These are phyloP conservation scores for Tremellales sp. DNA, from an alignment of 1,284 basidiomycete species.

Conservation along the genomic window DNA sequence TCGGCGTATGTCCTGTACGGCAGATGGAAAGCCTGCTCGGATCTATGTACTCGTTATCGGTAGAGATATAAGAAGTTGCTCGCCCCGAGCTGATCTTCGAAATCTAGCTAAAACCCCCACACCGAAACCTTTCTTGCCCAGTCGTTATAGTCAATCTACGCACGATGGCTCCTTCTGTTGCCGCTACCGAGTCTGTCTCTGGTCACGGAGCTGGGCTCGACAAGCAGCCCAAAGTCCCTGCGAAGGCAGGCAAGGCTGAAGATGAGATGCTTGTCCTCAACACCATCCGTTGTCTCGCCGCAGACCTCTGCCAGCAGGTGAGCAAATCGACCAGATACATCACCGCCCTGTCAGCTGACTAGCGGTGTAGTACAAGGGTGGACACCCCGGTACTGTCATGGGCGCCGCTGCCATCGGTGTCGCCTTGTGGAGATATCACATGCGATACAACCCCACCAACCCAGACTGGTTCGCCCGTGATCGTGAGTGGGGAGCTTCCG, in stretches of 20 bases:
- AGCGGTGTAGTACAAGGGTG: constrained; percentile 40
- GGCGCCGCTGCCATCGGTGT: constrained; percentile 41
- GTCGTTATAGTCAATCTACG: too few relatives aligned
- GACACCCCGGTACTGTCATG: constrained; percentile 52
- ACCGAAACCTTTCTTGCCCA: too few relatives aligned
- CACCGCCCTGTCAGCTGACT: background rate
- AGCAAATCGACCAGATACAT: background rate
- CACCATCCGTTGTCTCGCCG: constrained; percentile 44
- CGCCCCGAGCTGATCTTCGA: too few relatives aligned
- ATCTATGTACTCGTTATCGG: too few relatives aligned
- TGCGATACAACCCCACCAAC: constrained; percentile 42
- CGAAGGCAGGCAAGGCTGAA: constrained; percentile 4
- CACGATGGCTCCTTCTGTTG: background rate
- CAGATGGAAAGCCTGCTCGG: too few relatives aligned
- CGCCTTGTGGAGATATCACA: constrained; percentile 35
- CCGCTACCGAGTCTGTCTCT: background rate
- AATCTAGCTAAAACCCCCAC: too few relatives aligned
- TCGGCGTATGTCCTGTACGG: too few relatives aligned
- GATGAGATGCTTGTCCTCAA: constrained; percentile 39
- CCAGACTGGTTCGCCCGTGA: constrained; percentile 38
- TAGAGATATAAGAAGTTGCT: too few relatives aligned
- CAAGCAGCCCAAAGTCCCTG: background rate
- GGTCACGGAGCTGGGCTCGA: background rate
- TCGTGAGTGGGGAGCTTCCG: constrained; percentile 15
- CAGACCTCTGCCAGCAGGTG: constrained; percentile 43